phyloP scores from a whole-genome alignment of 2,329 filamentous ascomycete genomes.

The Phaeosphaeria sp. region DNA sequence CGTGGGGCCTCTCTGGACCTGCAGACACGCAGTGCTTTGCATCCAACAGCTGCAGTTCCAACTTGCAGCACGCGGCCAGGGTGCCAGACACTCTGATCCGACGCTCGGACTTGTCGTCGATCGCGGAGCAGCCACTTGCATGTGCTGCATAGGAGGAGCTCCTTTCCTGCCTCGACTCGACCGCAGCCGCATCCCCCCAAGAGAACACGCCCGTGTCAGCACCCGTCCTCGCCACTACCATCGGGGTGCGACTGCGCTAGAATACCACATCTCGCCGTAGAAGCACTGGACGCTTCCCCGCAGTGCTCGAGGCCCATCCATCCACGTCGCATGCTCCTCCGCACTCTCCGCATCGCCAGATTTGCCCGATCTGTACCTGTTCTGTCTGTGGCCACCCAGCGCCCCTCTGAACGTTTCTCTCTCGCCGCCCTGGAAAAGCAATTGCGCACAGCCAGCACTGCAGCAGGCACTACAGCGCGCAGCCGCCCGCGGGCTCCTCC shows the following conservation, averaged over 20 bases:
- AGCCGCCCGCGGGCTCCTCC: neutral
- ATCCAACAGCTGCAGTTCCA: neutral
- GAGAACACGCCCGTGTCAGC: neutral
- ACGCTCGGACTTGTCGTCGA: conserved; percentile 7
- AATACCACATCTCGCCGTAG: conserved; percentile 3
- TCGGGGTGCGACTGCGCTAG: conserved; percentile 16
- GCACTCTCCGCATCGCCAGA: conserved; percentile 4
- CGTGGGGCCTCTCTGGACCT: neutral
- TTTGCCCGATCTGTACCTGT: neutral
- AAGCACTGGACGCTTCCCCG: conserved; percentile 7
- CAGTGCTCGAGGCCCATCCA: conserved; percentile 1
- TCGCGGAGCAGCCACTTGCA: conserved; percentile 4
- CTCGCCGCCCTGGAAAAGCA: neutral
- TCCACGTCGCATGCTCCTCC: conserved; percentile 20
- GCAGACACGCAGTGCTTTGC: neutral
- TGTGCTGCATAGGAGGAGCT: neutral
- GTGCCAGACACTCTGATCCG: neutral
- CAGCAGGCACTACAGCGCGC: neutral
- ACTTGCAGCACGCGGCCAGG: conserved; percentile 1
- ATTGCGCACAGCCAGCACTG: neutral
- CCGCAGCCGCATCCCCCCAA: neutral
- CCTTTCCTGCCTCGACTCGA: conserved; percentile 21
- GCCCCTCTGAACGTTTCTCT: neutral
- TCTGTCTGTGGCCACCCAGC: too few species aligned
- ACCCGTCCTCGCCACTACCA: neutral